These are phyloP conservation scores for Calonectria hawksworthii DNA, from an alignment of 2,329 filamentous ascomycete species.

Conservation along the genomic window DNA sequence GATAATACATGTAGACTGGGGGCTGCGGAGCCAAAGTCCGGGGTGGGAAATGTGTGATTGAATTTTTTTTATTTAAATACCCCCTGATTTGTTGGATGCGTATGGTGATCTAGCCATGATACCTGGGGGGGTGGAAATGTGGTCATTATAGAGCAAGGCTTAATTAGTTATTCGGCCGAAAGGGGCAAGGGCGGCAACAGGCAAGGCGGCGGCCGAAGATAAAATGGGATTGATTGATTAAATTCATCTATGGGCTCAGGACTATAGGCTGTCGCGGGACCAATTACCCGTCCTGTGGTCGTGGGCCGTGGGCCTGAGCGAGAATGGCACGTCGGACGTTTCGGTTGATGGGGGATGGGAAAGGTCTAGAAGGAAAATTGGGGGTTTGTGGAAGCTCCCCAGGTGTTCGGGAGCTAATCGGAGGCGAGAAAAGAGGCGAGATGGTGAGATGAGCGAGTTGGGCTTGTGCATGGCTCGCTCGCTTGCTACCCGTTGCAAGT, in stretches of 20 bases:
- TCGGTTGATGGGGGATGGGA: slow-evolving; percentile 6
- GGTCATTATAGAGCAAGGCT: slow-evolving; percentile 20
- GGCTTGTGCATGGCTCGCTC: slow-evolving; percentile 41
- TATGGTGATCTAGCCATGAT: slow-evolving; percentile 15
- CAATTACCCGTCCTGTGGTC: slow-evolving; percentile 1
- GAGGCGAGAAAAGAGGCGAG: slow-evolving; percentile 45
- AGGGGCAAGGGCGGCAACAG: not conserved
- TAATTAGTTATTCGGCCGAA: slow-evolving; percentile 15
- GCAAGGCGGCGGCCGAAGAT: not conserved
- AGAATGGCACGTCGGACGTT: not conserved
- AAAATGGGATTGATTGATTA: not conserved
- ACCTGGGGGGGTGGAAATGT: slow-evolving; percentile 12
- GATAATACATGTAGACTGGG: not conserved
- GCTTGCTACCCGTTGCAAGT: slow-evolving; percentile 46
- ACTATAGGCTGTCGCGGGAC: not conserved
- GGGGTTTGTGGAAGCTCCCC: slow-evolving; percentile 28
- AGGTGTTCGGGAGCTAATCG: slow-evolving; percentile 46
- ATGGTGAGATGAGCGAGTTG: slow-evolving; percentile 43
- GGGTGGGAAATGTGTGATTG: slow-evolving; percentile 1
- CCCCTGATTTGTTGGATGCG: slow-evolving; percentile 13
- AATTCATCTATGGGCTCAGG: not conserved
- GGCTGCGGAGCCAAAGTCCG: slow-evolving; percentile 9
- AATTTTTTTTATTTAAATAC: not conserved
- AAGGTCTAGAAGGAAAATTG: slow-evolving; percentile 18
- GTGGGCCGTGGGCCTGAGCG: not conserved